Evolutionary conservation across 331 rosid genomes (phyloP), one percentile per base, ranked within the genome.

Genomic region (Pyracantha coccinea): DNA sequence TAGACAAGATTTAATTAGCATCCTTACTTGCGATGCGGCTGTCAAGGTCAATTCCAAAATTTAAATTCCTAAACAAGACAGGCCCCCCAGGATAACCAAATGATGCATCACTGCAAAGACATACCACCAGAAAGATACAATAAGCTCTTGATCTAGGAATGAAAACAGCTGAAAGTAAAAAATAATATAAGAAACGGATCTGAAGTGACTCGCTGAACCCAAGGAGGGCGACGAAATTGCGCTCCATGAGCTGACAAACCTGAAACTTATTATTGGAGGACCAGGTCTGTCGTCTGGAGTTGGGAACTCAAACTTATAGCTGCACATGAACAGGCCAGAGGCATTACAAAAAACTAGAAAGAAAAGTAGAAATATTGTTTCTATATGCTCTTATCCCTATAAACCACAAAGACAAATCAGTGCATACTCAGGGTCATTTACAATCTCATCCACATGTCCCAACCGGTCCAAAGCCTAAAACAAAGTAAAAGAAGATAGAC

Each of bases 211-310:
- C 13, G 69, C n/a, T 32, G 53, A 38, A 58, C 47, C 17, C 17
- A 12, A 72, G 13, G 28, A 25, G 33, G 66, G 52, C 6, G 41
- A 24, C 13, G 4, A 68, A 38, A 38, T 38, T 38, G 45, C 0
- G 1, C 45, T 38, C 14, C 45, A 10, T 52, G 28, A 75, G 31
- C 41, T 53, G 45, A 50, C 79, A 75, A 68, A 94, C 99, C 99
- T 94, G 92, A 94, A 94, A 84, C 99, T 94, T 83, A 94, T 94
- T 50, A 94, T 92, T 13, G 99, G 99, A 75, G 96, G 81, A 0
- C 99, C 99, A 2, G 99, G 99, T 86, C 96, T 94, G 87, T 94
- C 99, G 21, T 94, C 99, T 64, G 99, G 99, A 77, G 97, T 94
- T 69, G 99, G 99, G 86, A 94, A 94, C 83, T 94, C 99, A 86